Evolutionary conservation across 345 rosid species (phyloP), one percentile per base, ranked within the genome.

Genomic region (Euphorbia lathyris): DNA sequence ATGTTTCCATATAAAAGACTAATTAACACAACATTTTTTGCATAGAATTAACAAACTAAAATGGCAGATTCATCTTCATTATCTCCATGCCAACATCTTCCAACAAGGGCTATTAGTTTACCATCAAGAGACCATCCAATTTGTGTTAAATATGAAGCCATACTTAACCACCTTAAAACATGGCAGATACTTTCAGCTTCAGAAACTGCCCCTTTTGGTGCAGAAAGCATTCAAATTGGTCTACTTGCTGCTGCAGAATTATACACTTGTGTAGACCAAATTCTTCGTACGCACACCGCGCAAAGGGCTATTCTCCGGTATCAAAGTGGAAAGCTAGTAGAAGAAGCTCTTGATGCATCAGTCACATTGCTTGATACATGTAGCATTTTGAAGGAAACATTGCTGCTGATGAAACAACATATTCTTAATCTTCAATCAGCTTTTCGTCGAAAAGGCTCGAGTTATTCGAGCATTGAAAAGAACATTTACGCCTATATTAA

Each of bases 71-170:
- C n/a, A n/a, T n/a, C n/a, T n/a, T n/a, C n/a, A 65, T 34, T 50
- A 22, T 57, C 65, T 19, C 42, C 72, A 53, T 48, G 62, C 53
- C 63, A 58, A 20, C 70, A 81, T 16, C 70, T 52, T 66, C 86
- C 84, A 9, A 25, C 74, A 56, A 79, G 90, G 74, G 84, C 87
- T 34, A 78, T 86, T 62, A 86, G 86, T 67, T 76, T 86, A 38
- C 92, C 89, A n/a, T 80, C 87, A 29, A 87, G 89, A 74, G 59
- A 76, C 5, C 86, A 85, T 45, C 81, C 76, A 27, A 78, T 76
- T 75, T 82, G 72, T 47, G 65, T 74, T 16, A 79, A 82, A 38
- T 68, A 82, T 60, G 84, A 85, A 75, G 83, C 84, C 48, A 80
- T 86, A 14, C 32, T 87, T n/a, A 72, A 60, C 71, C 84, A 83